Conservation (phyloP, 2,329 filamentous ascomycete genomes). For the Colletotrichum sansevieriae region DNA sequence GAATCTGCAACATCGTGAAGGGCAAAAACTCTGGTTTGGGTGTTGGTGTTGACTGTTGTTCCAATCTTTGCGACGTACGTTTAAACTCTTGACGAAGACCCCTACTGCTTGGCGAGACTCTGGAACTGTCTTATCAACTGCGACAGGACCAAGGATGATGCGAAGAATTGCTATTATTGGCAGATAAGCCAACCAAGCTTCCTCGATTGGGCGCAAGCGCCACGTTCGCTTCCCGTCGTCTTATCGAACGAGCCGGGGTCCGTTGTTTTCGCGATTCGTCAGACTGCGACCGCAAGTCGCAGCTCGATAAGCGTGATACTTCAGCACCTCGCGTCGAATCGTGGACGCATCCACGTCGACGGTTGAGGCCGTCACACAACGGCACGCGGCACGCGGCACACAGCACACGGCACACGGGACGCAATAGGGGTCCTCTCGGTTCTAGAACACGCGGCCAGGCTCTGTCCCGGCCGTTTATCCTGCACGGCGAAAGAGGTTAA, state of each 20-base stretch:
- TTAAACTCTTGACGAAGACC: constrained; percentile 2
- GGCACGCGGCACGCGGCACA: constrained; percentile 2
- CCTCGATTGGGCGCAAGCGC: neutral
- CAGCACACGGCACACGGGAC: constrained; percentile 7
- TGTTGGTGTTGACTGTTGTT: constrained; percentile 1
- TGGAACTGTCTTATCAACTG: constrained; percentile 16
- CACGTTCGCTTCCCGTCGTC: constrained; percentile 5
- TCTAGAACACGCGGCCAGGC: constrained; percentile 20
- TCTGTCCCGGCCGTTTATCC: neutral
- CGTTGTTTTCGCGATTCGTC: constrained; percentile 13
- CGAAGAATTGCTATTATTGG: constrained; percentile 10
- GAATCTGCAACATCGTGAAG: neutral
- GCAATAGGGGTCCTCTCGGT: constrained; percentile 21
- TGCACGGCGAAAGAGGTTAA: constrained; percentile 23
- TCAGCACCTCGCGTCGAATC: neutral
- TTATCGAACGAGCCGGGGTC: neutral
- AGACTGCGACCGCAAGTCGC: neutral
- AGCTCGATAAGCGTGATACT: neutral
- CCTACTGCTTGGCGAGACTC: constrained; percentile 7
- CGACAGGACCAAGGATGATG: constrained; percentile 7
- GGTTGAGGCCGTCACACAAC: constrained; percentile 14
- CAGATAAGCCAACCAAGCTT: constrained; percentile 8
- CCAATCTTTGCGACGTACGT: no score
- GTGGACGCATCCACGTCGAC: constrained; percentile 15
- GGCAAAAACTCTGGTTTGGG: neutral